phyloP scores from a whole-genome alignment of 371 early-diverging fungal species.

The Dipsacomyces acuminosporus region DNA sequence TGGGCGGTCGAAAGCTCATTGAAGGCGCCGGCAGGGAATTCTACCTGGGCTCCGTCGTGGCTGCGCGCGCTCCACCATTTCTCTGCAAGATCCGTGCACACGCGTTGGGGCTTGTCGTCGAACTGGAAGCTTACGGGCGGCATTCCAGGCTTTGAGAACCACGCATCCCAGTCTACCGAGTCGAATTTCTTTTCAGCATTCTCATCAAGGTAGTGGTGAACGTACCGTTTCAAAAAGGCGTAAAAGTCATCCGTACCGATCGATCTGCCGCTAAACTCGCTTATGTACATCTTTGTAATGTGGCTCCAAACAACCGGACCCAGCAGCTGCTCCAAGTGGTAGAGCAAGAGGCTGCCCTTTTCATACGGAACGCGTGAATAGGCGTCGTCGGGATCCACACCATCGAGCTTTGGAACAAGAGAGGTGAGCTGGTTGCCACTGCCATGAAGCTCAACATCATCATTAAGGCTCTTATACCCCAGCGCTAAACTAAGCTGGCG shows the following conservation, averaged over 20 bases:
- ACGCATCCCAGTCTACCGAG: constrained; percentile 76
- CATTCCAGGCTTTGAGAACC: constrained; percentile 79
- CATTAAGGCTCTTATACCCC: constrained; percentile 69
- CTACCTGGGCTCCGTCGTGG: constrained; percentile 35
- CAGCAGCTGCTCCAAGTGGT: constrained; percentile 76
- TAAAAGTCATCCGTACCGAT: constrained; percentile 83
- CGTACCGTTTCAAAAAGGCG: constrained; percentile 68
- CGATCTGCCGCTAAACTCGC: constrained; percentile 73
- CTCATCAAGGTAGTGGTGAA: constrained; percentile 55
- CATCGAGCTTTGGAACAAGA: constrained; percentile 65
- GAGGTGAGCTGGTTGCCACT: constrained; percentile 63
- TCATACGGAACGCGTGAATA: constrained; percentile 92
- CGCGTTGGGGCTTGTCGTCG: constrained; percentile 71
- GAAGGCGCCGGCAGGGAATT: constrained; percentile 55
- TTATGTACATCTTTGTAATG: constrained; percentile 73
- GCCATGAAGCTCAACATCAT: constrained; percentile 71
- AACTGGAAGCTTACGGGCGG: constrained; percentile 81
- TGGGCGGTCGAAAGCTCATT: constrained; percentile 60
- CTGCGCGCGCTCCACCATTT: constrained; percentile 61
- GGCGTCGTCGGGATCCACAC: constrained; percentile 86
- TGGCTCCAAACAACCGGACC: constrained; percentile 74
- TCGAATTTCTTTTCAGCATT: constrained; percentile 55
- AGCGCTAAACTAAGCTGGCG: constrained; percentile 79
- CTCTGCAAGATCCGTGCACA: constrained; percentile 69
- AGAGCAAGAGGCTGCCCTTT: constrained; percentile 88